Evolutionary conservation across 176 grass and related monocot species (phyloP), one percentile per base, ranked within the genome.

Genomic region (Oryza australiensis): DNA sequence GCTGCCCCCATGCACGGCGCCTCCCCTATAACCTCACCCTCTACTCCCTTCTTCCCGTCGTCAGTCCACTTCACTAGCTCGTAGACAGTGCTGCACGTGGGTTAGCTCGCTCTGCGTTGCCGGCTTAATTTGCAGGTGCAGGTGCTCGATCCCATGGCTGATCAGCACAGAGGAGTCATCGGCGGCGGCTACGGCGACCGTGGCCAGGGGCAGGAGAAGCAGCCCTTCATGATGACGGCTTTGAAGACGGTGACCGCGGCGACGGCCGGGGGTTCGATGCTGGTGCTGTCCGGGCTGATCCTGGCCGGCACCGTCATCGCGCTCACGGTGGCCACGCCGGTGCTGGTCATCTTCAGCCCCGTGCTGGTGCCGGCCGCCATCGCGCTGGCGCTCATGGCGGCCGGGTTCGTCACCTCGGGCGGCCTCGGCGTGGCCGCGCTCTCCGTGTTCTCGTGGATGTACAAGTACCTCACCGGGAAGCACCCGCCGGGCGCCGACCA

Each of bases 361-460:
- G 95, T 98, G 74, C 92, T 98, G 3, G 92, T 98, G 43, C 92
- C 90, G 9, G 92, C 92, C 0, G 76, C 82, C 66, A 79, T 98
- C 76, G 78, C 86, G 27, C 78, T 93, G 3, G 81, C 86, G 46
- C 68, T 98, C 15, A 81, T 98, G 75, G 88, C 83, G 0, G 79
- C 92, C 10, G 95, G 92, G 22, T 98, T 98, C 75, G 71, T 93
- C 42, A 93, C 95, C 2, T 91, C 88, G 12, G 95, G 95, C 28
- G 86, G 86, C 20, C 76, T 98, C n/a, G 90, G 95, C 48, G 78
- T 98, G 49, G 95, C 92, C 0, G 92, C 95, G 22, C 92, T 98
- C 0, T 94, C 90, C 14, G 95, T 98, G 12, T 90, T 98, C 72
- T 94, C 92, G 5, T 98, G 95, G 95, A 98, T 98, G 95, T 98